Evolutionary conservation across 1,139 yeast species (phyloP).

Genomic region (Trichomonascaceae sp.): DNA sequence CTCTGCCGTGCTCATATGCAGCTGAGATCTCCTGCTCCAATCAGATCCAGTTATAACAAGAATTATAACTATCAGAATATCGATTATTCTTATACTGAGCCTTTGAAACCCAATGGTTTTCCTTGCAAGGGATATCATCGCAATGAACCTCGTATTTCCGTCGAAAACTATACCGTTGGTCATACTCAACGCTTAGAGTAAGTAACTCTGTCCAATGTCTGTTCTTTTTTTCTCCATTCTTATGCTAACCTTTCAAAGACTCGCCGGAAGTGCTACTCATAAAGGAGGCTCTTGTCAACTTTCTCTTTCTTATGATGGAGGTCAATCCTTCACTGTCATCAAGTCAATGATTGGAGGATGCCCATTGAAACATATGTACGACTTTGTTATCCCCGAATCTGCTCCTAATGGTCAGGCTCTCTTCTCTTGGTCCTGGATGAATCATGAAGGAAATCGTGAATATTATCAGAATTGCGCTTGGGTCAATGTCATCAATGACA

Average conservation of each 20-base stretch:
- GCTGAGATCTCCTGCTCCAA: slow-evolving; percentile 24
- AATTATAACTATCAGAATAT: slow-evolving; percentile 12
- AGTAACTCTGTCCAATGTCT: slow-evolving; percentile 1
- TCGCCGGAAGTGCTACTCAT: slow-evolving; percentile 24
- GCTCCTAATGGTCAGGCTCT: slow-evolving; percentile 26
- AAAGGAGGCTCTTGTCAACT: slow-evolving; percentile 28
- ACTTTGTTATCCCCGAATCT: slow-evolving; percentile 20
- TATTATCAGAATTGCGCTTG: slow-evolving; percentile 28
- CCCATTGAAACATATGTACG: slow-evolving; percentile 21
- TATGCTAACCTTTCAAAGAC: slow-evolving; percentile 6
- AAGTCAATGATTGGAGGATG: slow-evolving; percentile 28
- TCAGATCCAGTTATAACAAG: slow-evolving; percentile 21
- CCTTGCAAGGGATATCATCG: slow-evolving; percentile 28
- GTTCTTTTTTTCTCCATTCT: background rate
- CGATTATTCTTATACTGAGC: slow-evolving; percentile 23
- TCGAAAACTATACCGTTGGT: slow-evolving; percentile 22
- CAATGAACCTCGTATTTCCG: slow-evolving; percentile 18
- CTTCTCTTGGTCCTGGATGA: slow-evolving; percentile 27
- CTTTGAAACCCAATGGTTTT: slow-evolving; percentile 17
- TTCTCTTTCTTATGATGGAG: slow-evolving; percentile 26
- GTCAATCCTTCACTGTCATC: slow-evolving; percentile 24
- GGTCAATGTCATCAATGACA: slow-evolving; percentile 20
- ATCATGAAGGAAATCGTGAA: slow-evolving; percentile 25
- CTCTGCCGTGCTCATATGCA: slow-evolving; percentile 19
- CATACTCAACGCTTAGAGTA: slow-evolving; percentile 17